A percentile compares a stretch with the other conserved stretches of the same genome.
These are phyloP conservation scores for Pestalotiopsis sp. DNA, from an alignment of 2,329 filamentous ascomycete species.

Conservation along the genomic window DNA sequence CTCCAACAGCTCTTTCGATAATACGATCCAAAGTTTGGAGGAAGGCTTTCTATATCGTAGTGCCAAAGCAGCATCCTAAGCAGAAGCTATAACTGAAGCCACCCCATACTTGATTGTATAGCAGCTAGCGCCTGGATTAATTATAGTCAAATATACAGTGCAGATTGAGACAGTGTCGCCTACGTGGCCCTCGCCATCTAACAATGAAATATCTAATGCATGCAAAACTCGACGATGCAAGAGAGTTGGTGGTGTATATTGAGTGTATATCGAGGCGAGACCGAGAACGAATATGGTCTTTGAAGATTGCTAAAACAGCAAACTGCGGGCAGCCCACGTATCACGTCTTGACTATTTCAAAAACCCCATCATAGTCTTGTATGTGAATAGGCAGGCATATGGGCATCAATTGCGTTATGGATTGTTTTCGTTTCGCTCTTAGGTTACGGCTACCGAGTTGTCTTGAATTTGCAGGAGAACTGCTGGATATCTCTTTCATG, in stretches of 20 bases:
- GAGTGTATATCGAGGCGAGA: background rate
- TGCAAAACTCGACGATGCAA: background rate
- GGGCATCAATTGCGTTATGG: no score
- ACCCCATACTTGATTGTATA: conserved; percentile 15
- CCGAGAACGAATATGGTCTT: background rate
- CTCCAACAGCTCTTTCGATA: background rate
- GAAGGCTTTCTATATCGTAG: conserved; percentile 22
- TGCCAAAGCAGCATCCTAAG: conserved; percentile 24
- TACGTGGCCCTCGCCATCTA: background rate
- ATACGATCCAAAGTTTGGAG: background rate
- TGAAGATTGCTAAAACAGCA: background rate
- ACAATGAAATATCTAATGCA: background rate
- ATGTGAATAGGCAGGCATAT: no score
- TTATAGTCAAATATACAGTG: no score
- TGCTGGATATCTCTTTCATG: no score
- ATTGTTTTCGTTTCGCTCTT: no score
- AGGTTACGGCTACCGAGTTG: no score
- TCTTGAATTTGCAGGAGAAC: no score
- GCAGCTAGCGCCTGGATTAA: no score
- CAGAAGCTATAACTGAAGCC: conserved; percentile 18
- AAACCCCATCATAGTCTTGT: no score
- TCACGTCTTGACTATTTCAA: no score
- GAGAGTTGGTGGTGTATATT: background rate
- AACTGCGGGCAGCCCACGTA: background rate
- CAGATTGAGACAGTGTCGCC: no score